Conservation (phyloP, 352 stramenopile species). For the Aphanomyces euteiches region DNA sequence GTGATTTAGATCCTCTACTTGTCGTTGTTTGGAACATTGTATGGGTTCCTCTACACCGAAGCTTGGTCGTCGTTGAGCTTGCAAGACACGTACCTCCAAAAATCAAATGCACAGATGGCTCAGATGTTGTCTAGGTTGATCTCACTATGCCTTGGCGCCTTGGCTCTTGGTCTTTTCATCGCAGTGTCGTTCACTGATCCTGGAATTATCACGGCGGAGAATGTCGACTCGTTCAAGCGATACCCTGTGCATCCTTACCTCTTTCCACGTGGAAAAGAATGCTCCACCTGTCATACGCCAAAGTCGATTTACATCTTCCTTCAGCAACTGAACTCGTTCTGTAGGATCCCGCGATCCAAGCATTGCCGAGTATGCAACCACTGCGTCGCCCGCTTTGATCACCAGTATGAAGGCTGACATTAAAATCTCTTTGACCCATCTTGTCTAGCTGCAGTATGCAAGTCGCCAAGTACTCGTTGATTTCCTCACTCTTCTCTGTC, state of each 20-base stretch:
- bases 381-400: conserved; percentile 85
- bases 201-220: conserved; percentile 62
- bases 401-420: conserved; percentile 60
- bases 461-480: neutral
- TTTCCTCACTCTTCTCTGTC: neutral
- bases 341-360: conserved; percentile 78
- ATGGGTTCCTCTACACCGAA: conserved; percentile 66
- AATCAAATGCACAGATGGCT: too few species aligned
- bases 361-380: conserved; percentile 87
- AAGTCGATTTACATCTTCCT: conserved; percentile 47
- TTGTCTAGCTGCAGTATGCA: conserved; percentile 40
- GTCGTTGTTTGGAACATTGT: conserved; percentile 57
- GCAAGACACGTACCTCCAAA: conserved; percentile 54
- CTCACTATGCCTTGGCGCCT: conserved; percentile 45
- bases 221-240: conserved; percentile 45
- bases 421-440: neutral
- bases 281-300: conserved; percentile 79
- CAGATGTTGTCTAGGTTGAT: conserved; percentile 39
- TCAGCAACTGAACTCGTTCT: neutral
- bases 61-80: conserved; percentile 46
- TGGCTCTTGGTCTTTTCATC: conserved; percentile 57
- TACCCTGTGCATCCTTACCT: conserved; percentile 80
- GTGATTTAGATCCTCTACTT: conserved; percentile 72
- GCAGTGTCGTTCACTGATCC: conserved; percentile 67
- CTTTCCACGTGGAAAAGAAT: conserved; percentile 76